A percentile compares a stretch with the other conserved stretches of the same genome.
These are phyloP conservation scores for Hymenoscyphus fraxineus DNA, from an alignment of 2,329 filamentous ascomycete species.

Conservation along the genomic window DNA sequence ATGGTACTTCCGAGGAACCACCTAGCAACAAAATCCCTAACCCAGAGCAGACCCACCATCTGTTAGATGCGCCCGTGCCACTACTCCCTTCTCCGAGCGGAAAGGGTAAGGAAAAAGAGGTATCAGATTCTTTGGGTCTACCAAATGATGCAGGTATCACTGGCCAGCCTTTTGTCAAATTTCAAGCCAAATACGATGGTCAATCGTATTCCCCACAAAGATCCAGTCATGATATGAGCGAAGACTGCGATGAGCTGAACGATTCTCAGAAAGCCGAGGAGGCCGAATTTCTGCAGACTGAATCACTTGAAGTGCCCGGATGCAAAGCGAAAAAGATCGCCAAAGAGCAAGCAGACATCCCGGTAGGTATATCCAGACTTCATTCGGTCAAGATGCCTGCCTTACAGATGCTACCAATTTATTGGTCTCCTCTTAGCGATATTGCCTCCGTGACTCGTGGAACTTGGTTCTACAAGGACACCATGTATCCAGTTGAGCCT, in stretches of 20 bases:
- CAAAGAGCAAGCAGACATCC: slow-evolving; percentile 52
- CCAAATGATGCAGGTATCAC: slow-evolving; percentile 39
- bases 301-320: slow-evolving; percentile 21
- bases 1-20: background rate
- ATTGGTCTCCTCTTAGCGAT: slow-evolving; percentile 94
- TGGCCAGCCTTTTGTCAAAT: slow-evolving; percentile 46
- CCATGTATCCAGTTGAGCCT: slow-evolving; percentile 84
- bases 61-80: background rate
- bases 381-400: slow-evolving; percentile 82
- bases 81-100: background rate
- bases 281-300: slow-evolving; percentile 19
- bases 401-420: slow-evolving; percentile 90
- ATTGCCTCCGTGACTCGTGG: slow-evolving; percentile 76
- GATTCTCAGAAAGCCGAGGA: slow-evolving; percentile 16
- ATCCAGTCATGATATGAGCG: slow-evolving; percentile 9
- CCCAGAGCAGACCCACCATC: background rate
- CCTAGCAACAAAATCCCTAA: background rate
- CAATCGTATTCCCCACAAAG: slow-evolving; percentile 4
- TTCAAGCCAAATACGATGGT: slow-evolving; percentile 31
- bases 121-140: background rate
- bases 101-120: background rate
- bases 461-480: slow-evolving; percentile 97
- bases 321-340: slow-evolving; percentile 34
- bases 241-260: background rate
- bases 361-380: slow-evolving; percentile 84